Evolutionary conservation across 331 rosid species (phyloP).

Genomic region (Rosa hybrid): DNA sequence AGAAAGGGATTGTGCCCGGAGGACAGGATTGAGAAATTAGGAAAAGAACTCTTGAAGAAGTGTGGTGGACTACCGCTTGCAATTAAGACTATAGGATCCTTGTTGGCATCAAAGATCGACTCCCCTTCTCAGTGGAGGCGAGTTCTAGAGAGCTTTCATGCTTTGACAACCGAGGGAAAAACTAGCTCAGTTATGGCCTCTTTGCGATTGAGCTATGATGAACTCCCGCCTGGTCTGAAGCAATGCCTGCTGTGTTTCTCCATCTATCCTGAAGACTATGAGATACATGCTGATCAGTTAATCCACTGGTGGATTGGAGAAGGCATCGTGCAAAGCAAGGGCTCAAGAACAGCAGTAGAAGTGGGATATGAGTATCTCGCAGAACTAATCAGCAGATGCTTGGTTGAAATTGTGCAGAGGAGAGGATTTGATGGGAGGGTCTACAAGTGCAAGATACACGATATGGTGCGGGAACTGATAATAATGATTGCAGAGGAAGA

Average conservation of each 20-base stretch:
- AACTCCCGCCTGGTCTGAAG: conserved; percentile 8
- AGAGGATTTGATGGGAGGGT: conserved; percentile 22
- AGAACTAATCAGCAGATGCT: conserved; percentile 3
- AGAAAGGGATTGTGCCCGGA: no score
- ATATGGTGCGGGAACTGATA: conserved; percentile 21
- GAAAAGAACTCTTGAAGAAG: no score
- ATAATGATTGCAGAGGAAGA: conserved; percentile 3
- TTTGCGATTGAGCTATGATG: conserved; percentile 20
- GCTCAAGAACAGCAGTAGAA: conserved; percentile 11
- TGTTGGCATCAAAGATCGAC: not conserved
- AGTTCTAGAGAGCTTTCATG: not conserved
- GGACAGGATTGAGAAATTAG: no score
- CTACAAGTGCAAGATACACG: conserved; percentile 22
- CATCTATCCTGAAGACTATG: conserved; percentile 16
- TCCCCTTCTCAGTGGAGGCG: not conserved
- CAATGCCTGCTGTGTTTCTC: conserved; percentile 26
- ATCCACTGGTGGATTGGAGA: conserved; percentile 32
- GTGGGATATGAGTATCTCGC: conserved; percentile 11
- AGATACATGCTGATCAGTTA: not conserved
- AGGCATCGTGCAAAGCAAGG: conserved; percentile 10
- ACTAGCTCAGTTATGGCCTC: not conserved
- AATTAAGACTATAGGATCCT: conserved; percentile 23
- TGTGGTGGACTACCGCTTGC: conserved; percentile 27
- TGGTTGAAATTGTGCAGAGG: conserved; percentile 11
- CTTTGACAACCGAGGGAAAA: not conserved